Evolutionary conservation across 768 basidiomycete species (phyloP).

Genomic region (Clitopilus hobsonii): DNA sequence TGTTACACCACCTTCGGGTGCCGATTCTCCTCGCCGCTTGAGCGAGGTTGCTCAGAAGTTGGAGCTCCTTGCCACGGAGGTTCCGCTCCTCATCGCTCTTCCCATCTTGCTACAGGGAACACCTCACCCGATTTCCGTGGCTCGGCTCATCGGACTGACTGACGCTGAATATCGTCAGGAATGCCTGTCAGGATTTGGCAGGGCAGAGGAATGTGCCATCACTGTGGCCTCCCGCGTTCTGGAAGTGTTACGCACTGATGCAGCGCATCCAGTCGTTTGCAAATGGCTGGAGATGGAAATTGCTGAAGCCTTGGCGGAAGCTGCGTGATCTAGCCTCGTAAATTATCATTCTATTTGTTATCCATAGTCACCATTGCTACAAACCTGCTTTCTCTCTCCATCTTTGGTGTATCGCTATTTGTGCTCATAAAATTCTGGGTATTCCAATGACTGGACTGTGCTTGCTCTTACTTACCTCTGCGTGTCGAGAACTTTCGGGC

Average conservation of each 20-base stretch:
- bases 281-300: constrained; percentile 49
- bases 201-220: constrained; percentile 69
- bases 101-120: constrained; percentile 56
- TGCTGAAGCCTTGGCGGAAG: constrained; percentile 16
- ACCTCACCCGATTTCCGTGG: constrained; percentile 35
- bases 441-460: too few species aligned
- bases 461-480: too few species aligned
- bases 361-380: background rate
- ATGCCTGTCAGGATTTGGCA: constrained; percentile 69
- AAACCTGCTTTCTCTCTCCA: background rate
- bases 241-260: constrained; percentile 36
- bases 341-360: background rate
- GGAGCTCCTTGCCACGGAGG: constrained; percentile 49
- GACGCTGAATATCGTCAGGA: constrained; percentile 64
- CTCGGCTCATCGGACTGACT: constrained; percentile 49
- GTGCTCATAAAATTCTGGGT: too few species aligned
- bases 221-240: constrained; percentile 55
- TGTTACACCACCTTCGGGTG: constrained; percentile 16
- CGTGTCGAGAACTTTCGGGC: too few species aligned
- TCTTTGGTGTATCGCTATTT: background rate
- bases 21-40: constrained; percentile 13
- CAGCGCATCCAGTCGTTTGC: constrained; percentile 29
- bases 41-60: constrained; percentile 38
- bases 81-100: constrained; percentile 73
- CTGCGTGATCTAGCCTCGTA: background rate